phyloP scores from a whole-genome alignment of 108 stramenopile species.

The Conticribra weissflogii region DNA sequence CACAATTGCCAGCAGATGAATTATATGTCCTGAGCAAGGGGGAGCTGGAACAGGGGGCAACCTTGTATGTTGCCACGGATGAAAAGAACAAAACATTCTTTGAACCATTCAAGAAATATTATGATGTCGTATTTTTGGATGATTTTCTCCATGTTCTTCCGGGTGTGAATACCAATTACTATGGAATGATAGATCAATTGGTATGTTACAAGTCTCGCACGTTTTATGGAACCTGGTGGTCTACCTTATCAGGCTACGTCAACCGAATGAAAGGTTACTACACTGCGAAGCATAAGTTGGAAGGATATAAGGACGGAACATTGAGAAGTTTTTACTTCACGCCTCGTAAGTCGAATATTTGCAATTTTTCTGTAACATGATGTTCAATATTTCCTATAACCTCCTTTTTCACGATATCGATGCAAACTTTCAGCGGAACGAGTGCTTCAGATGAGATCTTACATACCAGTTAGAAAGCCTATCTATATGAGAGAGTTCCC shows the following conservation, averaged over 20 bases:
- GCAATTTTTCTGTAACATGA: background rate
- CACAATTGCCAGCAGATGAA: conserved; percentile 45
- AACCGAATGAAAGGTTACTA: conserved; percentile 65
- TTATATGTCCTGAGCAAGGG: conserved; percentile 48
- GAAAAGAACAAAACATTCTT: conserved; percentile 65
- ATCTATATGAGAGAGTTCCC: conserved; percentile 74
- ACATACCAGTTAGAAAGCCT: conserved; percentile 52
- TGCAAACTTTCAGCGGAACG: conserved; percentile 17
- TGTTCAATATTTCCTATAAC: no score
- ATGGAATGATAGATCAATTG: conserved; percentile 68
- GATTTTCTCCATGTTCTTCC: conserved; percentile 63
- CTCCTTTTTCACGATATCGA: background rate
- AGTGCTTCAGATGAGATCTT: conserved; percentile 45
- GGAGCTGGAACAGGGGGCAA: conserved; percentile 53
- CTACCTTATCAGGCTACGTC: conserved; percentile 57
- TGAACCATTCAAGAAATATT: conserved; percentile 51
- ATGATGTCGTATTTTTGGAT: conserved; percentile 50
- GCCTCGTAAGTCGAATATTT: background rate
- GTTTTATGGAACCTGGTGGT: conserved; percentile 63
- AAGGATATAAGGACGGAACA: conserved; percentile 58
- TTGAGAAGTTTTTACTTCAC: conserved; percentile 60
- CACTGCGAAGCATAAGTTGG: conserved; percentile 48
- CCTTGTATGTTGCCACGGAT: conserved; percentile 61
- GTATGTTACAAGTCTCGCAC: conserved; percentile 46
- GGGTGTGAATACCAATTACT: conserved; percentile 76